Percentiles rank a stretch among this genome's conserved stretches.
Conservation (phyloP, 208 protist genomes). For the Trypanosomatidae sp. region DNA sequence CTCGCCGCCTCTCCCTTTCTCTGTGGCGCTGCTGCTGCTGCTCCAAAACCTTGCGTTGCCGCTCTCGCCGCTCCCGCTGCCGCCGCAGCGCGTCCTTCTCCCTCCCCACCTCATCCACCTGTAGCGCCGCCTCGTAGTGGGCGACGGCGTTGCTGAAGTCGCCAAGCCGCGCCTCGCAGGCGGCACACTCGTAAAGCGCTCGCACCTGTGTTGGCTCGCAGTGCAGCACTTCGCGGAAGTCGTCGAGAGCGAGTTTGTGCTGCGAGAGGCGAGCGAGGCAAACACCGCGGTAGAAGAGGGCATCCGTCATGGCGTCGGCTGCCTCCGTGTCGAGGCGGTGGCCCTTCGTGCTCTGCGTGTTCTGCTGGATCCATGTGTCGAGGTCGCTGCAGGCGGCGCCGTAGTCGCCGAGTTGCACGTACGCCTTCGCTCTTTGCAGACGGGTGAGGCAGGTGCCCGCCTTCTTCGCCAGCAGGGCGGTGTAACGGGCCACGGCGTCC, state of each 20-base stretch:
- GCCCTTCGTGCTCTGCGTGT: background rate
- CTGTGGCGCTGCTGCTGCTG: constrained; percentile 6
- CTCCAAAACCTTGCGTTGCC: no score
- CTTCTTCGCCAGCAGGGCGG: constrained; percentile 18
- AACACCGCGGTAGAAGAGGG: constrained; percentile 47
- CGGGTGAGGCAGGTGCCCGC: constrained; percentile 19
- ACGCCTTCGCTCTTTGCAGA: constrained; percentile 36
- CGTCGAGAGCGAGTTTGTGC: constrained; percentile 53
- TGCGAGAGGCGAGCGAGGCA: constrained; percentile 50
- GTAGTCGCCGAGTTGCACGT: constrained; percentile 39
- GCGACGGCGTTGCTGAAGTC: constrained; percentile 71
- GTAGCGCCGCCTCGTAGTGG: constrained; percentile 81
- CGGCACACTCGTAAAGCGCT: constrained; percentile 70
- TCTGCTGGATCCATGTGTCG: constrained; percentile 25
- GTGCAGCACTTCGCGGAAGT: constrained; percentile 66
- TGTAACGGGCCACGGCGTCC: constrained; percentile 34
- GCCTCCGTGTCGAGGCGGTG: background rate
- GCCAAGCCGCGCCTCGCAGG: constrained; percentile 67
- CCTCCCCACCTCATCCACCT: constrained; percentile 34
- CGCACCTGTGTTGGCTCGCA: constrained; percentile 43
- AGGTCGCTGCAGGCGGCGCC: constrained; percentile 46
- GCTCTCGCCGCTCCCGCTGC: constrained; percentile 6
- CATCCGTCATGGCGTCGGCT: constrained; percentile 15
- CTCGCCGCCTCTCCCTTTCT: background rate
- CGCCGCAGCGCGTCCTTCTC: constrained; percentile 6